phyloP scores from a whole-genome alignment of 1,284 basidiomycete genomes.

The Cutaneotrichosporon sp. region DNA sequence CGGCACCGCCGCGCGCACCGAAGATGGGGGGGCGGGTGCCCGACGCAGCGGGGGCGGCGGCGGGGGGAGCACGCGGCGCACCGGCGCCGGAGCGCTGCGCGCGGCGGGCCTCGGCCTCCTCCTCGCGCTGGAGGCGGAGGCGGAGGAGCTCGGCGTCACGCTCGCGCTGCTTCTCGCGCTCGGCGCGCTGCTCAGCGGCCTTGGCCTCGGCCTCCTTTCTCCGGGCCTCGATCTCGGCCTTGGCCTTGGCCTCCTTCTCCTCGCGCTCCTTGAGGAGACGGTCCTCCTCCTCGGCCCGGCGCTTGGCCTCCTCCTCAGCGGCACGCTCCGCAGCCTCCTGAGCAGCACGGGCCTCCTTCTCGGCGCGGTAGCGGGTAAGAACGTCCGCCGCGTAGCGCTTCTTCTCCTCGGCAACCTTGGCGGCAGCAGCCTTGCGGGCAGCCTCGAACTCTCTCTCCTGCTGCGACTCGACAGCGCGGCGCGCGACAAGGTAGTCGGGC shows the following conservation, averaged over 20 bases:
- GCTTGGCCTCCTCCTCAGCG: constrained; percentile 59
- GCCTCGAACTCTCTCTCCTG: constrained; percentile 71
- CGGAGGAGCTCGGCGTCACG: constrained; percentile 63
- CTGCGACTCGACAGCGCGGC: constrained; percentile 64
- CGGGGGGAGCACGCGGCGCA: constrained; percentile 28
- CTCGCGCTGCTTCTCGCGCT: constrained; percentile 68
- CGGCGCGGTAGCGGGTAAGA: constrained; percentile 54
- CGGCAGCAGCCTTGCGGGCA: constrained; percentile 63
- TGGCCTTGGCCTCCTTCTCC: constrained; percentile 40
- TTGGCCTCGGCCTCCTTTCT: constrained; percentile 53
- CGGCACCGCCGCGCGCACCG: constrained; percentile 35
- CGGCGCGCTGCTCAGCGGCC: constrained; percentile 32
- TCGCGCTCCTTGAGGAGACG: constrained; percentile 34
- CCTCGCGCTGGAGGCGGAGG: constrained; percentile 70
- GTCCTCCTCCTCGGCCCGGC: constrained; percentile 55
- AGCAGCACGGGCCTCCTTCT: constrained; percentile 61
- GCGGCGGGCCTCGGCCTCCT: constrained; percentile 69
- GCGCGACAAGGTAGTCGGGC: constrained; percentile 69
- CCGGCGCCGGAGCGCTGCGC: constrained; percentile 42
- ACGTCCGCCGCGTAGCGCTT: constrained; percentile 70
- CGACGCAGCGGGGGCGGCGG: constrained; percentile 34
- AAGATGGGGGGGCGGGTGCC: constrained; percentile 20
- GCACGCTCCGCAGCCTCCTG: constrained; percentile 62
- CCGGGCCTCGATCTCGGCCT: constrained; percentile 57
- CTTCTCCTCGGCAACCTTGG: constrained; percentile 81